These are phyloP conservation scores for Colletotrichum gloeosporioides DNA, from an alignment of 2,329 filamentous ascomycete genomes.

Conservation along the genomic window DNA sequence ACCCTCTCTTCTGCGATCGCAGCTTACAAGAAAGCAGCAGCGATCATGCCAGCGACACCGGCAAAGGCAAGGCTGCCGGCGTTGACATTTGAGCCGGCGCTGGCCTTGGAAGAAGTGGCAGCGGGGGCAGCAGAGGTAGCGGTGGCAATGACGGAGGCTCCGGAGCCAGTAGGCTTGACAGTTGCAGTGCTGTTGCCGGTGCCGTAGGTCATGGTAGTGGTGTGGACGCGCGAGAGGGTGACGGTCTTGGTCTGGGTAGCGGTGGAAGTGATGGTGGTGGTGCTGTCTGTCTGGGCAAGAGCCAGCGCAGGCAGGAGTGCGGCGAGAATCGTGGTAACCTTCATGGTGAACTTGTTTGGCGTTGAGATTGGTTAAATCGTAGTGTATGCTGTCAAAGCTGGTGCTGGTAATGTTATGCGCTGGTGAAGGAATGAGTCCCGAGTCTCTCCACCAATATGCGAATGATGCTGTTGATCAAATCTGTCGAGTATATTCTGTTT, in stretches of 20 bases:
- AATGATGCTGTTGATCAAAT: constrained; percentile 6
- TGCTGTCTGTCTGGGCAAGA: constrained; percentile 45
- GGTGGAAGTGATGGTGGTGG: constrained; percentile 54
- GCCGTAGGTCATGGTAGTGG: constrained; percentile 39
- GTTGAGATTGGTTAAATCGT: constrained; percentile 12
- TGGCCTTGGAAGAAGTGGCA: constrained; percentile 26
- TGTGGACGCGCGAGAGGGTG: constrained; percentile 37
- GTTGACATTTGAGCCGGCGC: constrained; percentile 40
- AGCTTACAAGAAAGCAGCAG: constrained; percentile 56
- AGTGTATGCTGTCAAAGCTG: constrained; percentile 27
- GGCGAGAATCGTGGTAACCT: constrained; percentile 47
- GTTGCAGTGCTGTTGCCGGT: constrained; percentile 45
- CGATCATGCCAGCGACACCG: constrained; percentile 56
- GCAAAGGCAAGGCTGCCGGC: constrained; percentile 51
- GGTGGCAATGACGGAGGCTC: constrained; percentile 19
- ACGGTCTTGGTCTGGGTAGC: constrained; percentile 54
- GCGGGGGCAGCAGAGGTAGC: constrained; percentile 26
- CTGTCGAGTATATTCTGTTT: background rate
- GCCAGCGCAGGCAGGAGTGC: constrained; percentile 60
- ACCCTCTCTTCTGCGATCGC: too few relatives aligned
- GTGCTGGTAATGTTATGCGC: background rate
- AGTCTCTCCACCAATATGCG: constrained; percentile 13
- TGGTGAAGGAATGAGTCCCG: constrained; percentile 10
- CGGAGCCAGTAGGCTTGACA: constrained; percentile 29
- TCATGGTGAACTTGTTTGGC: constrained; percentile 35